Percentiles rank a stretch among this genome's conserved stretches.
These are phyloP conservation scores for Epichloe typhina DNA, from an alignment of 2,329 filamentous ascomycete genomes.

Conservation along the genomic window DNA sequence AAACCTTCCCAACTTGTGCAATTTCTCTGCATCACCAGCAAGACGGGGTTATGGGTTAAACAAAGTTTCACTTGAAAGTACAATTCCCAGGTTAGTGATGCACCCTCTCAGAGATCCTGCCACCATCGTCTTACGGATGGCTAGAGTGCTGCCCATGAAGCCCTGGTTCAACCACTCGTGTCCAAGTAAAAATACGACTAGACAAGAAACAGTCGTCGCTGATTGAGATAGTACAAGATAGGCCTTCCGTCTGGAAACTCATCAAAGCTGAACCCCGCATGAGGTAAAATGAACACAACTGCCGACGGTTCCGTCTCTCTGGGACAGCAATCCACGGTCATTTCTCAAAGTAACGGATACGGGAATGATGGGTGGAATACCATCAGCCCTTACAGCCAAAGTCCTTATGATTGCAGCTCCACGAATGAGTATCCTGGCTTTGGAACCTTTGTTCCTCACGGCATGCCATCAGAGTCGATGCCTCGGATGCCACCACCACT, in stretches of 20 bases:
- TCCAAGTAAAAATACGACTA: background rate
- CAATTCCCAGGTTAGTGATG: background rate
- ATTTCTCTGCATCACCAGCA: background rate
- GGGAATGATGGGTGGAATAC: slow-evolving; percentile 39
- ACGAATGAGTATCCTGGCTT: slow-evolving; percentile 55
- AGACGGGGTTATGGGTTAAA: slow-evolving; percentile 1
- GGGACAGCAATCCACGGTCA: slow-evolving; percentile 17
- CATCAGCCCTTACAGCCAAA: slow-evolving; percentile 51
- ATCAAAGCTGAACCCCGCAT: slow-evolving; percentile 1
- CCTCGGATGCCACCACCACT: slow-evolving; percentile 37
- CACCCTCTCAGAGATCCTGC: background rate
- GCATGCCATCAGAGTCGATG: slow-evolving; percentile 37
- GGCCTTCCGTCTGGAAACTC: background rate
- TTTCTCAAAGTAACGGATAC: slow-evolving; percentile 19
- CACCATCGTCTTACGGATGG: background rate
- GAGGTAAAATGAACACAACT: slow-evolving; percentile 20
- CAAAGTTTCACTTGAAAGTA: background rate
- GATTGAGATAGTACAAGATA: background rate
- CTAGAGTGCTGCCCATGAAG: background rate
- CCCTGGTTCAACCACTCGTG: background rate
- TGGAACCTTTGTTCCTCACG: slow-evolving; percentile 40
- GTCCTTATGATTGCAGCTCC: slow-evolving; percentile 32
- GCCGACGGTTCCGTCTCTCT: slow-evolving; percentile 19
- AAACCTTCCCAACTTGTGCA: background rate
- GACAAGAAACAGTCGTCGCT: background rate